A percentile compares a stretch with the other conserved stretches of the same genome.
phyloP scores from a whole-genome alignment of 345 rosid species.

The Eucalyptus grandis region DNA sequence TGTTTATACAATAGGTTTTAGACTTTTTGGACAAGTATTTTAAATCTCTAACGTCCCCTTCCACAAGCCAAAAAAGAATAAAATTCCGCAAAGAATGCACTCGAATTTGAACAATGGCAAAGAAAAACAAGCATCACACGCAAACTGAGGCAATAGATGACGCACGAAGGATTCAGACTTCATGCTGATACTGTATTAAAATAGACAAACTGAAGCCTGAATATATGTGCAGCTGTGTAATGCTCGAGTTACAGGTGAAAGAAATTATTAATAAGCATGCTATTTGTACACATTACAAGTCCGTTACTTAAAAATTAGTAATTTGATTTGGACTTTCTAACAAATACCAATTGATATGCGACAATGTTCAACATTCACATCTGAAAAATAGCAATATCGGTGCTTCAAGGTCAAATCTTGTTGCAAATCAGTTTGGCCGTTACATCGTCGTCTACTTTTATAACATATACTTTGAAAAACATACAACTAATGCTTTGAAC shows the following conservation, averaged over 20 bases:
- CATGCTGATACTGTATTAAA: not conserved
- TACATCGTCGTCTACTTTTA: not conserved
- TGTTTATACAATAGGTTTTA: no score
- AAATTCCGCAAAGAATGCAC: not conserved
- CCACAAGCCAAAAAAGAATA: not conserved
- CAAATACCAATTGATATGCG: not conserved
- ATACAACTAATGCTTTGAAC: not conserved
- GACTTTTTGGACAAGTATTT: no score
- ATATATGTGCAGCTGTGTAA: not conserved
- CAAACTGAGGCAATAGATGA: not conserved
- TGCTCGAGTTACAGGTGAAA: not conserved
- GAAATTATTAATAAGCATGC: not conserved
- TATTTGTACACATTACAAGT: not conserved
- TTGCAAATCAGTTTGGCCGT: not conserved
- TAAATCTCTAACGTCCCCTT: not conserved
- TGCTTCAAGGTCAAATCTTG: not conserved
- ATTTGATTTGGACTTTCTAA: not conserved
- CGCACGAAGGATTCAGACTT: not conserved
- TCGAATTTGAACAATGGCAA: not conserved
- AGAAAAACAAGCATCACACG: not conserved
- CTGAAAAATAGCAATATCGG: not conserved
- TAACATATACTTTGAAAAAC: not conserved
- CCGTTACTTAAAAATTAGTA: not conserved
- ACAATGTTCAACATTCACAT: not conserved
- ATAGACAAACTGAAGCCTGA: not conserved